Percentiles rank a stretch among this genome's conserved stretches.
phyloP scores from a whole-genome alignment of 768 basidiomycete species.

The Hygrophoropsis aurantiaca region DNA sequence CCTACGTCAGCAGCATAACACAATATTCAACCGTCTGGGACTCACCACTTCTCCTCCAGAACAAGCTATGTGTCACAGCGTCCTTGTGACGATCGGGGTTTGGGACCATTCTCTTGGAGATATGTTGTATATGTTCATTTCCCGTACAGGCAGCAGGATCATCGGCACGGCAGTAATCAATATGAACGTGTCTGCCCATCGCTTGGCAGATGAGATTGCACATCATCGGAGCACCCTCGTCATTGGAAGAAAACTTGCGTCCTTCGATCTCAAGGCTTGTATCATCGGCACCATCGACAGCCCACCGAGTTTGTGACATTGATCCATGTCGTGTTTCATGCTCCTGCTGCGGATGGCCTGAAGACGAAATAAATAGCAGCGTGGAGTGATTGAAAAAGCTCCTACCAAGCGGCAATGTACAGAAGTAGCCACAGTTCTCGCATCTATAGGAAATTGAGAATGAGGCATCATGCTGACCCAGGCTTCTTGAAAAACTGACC shows the following conservation, averaged over 20 bases:
- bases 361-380: background rate
- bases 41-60: constrained; percentile 60
- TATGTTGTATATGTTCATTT: constrained; percentile 46
- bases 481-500: constrained; percentile 25
- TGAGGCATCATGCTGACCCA: background rate
- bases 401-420: constrained; percentile 52
- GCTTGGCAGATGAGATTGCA: constrained; percentile 54
- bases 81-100: constrained; percentile 50
- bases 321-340: constrained; percentile 58
- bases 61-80: constrained; percentile 50
- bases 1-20: constrained; percentile 24
- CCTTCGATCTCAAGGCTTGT: constrained; percentile 51
- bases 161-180: constrained; percentile 52
- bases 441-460: constrained; percentile 44
- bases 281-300: constrained; percentile 52
- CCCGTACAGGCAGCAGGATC: constrained; percentile 31
- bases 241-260: constrained; percentile 48
- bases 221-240: constrained; percentile 62
- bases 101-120: constrained; percentile 38
- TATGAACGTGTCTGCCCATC: constrained; percentile 53
- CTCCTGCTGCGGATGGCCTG: constrained; percentile 56
- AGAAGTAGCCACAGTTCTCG: constrained; percentile 55
- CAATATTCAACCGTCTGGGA: background rate
- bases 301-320: constrained; percentile 51
- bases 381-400: background rate